These are phyloP conservation scores for Solanum etuberosum DNA, from an alignment of 257 asterid genomes.

Conservation along the genomic window DNA sequence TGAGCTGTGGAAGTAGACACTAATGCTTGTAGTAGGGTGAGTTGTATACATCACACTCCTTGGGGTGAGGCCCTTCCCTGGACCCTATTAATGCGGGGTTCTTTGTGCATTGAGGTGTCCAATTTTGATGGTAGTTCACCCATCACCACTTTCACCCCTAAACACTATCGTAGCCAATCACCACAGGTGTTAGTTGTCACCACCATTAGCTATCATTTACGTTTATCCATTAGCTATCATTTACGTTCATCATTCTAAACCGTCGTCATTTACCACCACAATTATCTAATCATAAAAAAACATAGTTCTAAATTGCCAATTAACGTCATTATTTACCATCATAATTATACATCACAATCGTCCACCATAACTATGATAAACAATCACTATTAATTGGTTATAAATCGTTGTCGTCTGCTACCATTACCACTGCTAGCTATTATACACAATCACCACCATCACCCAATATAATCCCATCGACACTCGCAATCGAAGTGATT, in stretches of 20 bases:
- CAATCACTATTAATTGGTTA: background rate
- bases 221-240: background rate
- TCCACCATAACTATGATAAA: background rate
- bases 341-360: background rate
- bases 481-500: background rate
- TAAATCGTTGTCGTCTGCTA: background rate
- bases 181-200: background rate
- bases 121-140: background rate
- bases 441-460: background rate
- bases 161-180: background rate
- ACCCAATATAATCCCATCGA: background rate
- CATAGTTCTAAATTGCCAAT: background rate
- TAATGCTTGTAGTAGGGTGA: background rate
- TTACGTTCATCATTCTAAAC: background rate
- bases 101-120: background rate
- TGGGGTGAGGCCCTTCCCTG: background rate
- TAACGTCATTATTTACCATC: background rate
- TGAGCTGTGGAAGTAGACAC: background rate
- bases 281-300: background rate
- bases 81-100: background rate
- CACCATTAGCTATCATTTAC: background rate
- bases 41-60: background rate
- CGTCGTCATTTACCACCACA: background rate
- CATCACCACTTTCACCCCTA: background rate
- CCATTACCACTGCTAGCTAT: background rate